Percentiles rank a stretch among this genome's conserved stretches.
phyloP scores from a whole-genome alignment of 768 basidiomycete genomes.

The Psilocybe subaeruginosa region DNA sequence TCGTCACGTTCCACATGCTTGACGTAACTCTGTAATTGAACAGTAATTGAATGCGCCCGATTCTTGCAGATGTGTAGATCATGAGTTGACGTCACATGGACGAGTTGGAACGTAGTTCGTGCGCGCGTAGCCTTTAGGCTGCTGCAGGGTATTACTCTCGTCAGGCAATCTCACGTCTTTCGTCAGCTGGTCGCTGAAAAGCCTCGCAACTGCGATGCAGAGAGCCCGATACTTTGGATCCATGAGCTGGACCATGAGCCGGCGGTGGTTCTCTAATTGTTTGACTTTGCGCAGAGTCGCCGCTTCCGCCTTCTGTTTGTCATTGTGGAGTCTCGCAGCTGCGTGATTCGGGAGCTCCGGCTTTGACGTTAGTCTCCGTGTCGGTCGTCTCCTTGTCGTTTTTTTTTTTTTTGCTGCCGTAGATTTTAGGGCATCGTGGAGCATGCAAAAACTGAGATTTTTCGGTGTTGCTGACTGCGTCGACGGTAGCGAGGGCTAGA shows the following conservation, averaged over 20 bases:
- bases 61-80: too few relatives aligned
- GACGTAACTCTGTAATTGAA: too few relatives aligned
- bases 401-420: neutral
- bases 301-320: slow-evolving; percentile 23
- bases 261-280: slow-evolving; percentile 31
- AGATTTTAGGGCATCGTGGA: slow-evolving; percentile 12
- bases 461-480: slow-evolving; percentile 42
- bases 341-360: slow-evolving; percentile 20
- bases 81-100: too few relatives aligned
- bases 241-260: slow-evolving; percentile 42
- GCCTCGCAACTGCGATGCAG: slow-evolving; percentile 61
- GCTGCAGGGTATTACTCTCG: slow-evolving; percentile 33
- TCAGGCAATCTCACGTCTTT: slow-evolving; percentile 39
- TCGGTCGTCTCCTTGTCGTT: too few relatives aligned
- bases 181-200: slow-evolving; percentile 48
- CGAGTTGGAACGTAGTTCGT: too few relatives aligned
- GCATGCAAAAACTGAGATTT: slow-evolving; percentile 33
- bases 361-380: slow-evolving; percentile 7
- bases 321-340: slow-evolving; percentile 17
- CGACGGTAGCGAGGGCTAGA: slow-evolving; percentile 57
- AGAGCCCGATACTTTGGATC: slow-evolving; percentile 62
- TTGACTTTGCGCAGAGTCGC: slow-evolving; percentile 24
- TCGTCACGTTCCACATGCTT: too few relatives aligned
- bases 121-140: too few relatives aligned
- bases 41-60: too few relatives aligned